Evolutionary conservation across 1,284 basidiomycete species (phyloP), one percentile per base, ranked within the genome.

Genomic region (Trametes sp.): DNA sequence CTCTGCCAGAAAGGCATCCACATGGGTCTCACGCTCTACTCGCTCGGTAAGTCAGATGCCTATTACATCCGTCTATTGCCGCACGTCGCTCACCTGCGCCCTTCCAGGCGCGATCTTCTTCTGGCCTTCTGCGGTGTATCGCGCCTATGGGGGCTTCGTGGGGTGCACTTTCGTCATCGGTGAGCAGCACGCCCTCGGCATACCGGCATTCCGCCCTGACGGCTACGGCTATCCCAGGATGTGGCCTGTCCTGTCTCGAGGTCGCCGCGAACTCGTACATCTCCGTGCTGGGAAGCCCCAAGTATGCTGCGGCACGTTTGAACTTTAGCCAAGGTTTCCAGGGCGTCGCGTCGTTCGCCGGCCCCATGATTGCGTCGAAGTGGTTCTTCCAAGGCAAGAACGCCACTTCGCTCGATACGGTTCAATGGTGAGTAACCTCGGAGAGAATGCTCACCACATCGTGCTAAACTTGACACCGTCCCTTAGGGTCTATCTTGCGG

Each of bases 271-370:
- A 93, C 78, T 90, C 88, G 19, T 94, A 94, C 78, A 89, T 94
- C 63, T 78, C 90, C 7, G 85, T 88, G 23, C 78, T 91, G 55
- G 89, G 89, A 41, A 80, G 82, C 7, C 85, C 88, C 26, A 86
- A 87, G 69, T 87, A 89, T 72, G 92, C 92, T 53, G 89, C 90
- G 10, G 88, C 90, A 72, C 85, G 92, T 48, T 82, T 95, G 38
- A 92, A 93, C 73, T 90, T 94, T 73, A 90, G 89, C 56, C 93
- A 94, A 77, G 88, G 89, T 1, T 93, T 92, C 79, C 91, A 94
- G 74, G 91, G 93, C 50, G 80, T 94, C 41, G 92, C 91, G 0
- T 87, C 87, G 0, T 92, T 94, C 71, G 82, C 89, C 24, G 93
- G 93, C 0, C 92, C 93, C 28, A 83, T 94, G 68, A 94, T 94